Evolutionary conservation across 768 basidiomycete genomes (phyloP).

Genomic region (Pisolithus orientalis): DNA sequence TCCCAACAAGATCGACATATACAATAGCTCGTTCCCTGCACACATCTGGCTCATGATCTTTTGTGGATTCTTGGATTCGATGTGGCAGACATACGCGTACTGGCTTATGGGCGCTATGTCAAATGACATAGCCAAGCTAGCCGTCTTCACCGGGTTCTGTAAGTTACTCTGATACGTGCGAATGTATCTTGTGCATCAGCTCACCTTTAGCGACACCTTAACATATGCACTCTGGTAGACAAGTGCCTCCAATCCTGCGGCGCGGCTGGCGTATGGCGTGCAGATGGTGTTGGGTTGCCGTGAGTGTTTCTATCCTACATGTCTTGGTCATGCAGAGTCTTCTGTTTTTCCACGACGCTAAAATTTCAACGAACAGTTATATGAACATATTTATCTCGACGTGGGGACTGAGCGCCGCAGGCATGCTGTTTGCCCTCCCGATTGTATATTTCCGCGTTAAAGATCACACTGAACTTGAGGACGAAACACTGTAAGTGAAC

Average conservation of each 20-base stretch:
- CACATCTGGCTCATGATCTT: conserved; percentile 62
- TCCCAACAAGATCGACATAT: conserved; percentile 50
- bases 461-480: conserved; percentile 46
- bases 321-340: background rate
- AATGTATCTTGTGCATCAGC: background rate
- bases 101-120: conserved; percentile 89
- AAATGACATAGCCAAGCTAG: conserved; percentile 72
- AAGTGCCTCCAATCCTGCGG: conserved; percentile 75
- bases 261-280: conserved; percentile 66
- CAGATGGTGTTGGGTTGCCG: conserved; percentile 59
- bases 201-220: background rate
- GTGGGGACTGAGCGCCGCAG: conserved; percentile 60
- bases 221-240: conserved; percentile 29
- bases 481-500: conserved; percentile 43
- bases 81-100: conserved; percentile 83
- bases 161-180: conserved; percentile 23
- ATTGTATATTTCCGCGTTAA: conserved; percentile 70
- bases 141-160: conserved; percentile 82
- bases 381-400: conserved; percentile 74
- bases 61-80: conserved; percentile 72
- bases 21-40: conserved; percentile 46
- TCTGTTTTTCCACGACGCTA: too few relatives aligned
- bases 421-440: conserved; percentile 60
- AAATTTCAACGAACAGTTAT: conserved; percentile 27
- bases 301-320: conserved; percentile 29